Evolutionary conservation across 352 stramenopile species (phyloP).

Genomic region (Phytophthora sp.): DNA sequence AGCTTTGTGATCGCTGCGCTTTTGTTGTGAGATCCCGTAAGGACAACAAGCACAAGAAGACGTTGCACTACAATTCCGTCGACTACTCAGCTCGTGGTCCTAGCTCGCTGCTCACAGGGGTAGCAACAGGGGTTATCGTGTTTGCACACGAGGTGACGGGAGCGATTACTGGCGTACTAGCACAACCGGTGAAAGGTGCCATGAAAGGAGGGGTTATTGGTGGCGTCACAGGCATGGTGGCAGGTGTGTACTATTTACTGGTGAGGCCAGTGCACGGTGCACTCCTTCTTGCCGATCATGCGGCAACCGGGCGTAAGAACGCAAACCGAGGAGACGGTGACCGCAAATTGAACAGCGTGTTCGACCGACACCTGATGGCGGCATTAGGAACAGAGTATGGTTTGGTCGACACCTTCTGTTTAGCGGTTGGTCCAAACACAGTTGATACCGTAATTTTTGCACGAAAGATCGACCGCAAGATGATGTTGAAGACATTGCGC

Average conservation of each 20-base stretch:
- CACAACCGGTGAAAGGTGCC: slow-evolving; percentile 34
- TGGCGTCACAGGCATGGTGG: slow-evolving; percentile 19
- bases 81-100: slow-evolving; percentile 47
- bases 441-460: slow-evolving; percentile 35
- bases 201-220: slow-evolving; percentile 23
- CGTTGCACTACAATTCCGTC: slow-evolving; percentile 40
- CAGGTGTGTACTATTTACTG: slow-evolving; percentile 31
- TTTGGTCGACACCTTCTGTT: slow-evolving; percentile 25
- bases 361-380: slow-evolving; percentile 32
- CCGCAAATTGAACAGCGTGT: slow-evolving; percentile 31
- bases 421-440: slow-evolving; percentile 20
- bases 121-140: slow-evolving; percentile 18
- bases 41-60: slow-evolving; percentile 25
- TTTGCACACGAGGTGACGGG: slow-evolving; percentile 45
- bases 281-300: slow-evolving; percentile 43
- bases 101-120: slow-evolving; percentile 27
- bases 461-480: slow-evolving; percentile 21
- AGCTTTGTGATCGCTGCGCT: slow-evolving; percentile 45
- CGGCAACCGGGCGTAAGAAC: slow-evolving; percentile 46
- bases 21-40: slow-evolving; percentile 28
- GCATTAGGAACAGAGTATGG: slow-evolving; percentile 27
- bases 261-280: slow-evolving; percentile 42
- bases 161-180: slow-evolving; percentile 48
- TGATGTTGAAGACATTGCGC: slow-evolving; percentile 22
- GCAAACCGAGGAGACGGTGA: slow-evolving; percentile 41